A percentile compares a stretch with the other conserved stretches of the same genome.
These are phyloP conservation scores for Eremothecium sinecaudum DNA, from an alignment of 1,139 yeast genomes.

Conservation along the genomic window DNA sequence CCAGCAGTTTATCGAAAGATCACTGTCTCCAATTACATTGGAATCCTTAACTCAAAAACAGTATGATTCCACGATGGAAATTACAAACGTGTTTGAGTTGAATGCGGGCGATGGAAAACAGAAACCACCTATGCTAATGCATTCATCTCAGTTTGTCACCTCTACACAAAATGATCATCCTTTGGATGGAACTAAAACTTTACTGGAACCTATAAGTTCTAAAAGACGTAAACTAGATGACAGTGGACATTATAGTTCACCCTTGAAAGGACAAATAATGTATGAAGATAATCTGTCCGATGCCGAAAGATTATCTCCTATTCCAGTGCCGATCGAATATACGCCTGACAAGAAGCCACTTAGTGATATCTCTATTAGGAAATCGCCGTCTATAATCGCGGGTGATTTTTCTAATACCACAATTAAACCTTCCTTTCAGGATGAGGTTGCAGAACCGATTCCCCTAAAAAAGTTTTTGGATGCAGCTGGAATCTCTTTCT, in stretches of 20 bases:
- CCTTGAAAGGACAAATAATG: constrained; percentile 5
- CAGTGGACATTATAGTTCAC: constrained; percentile 5
- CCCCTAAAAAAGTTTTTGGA: constrained; percentile 32
- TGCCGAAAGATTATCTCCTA: constrained; percentile 29
- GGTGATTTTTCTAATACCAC: not conserved
- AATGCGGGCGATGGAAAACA: too few relatives aligned
- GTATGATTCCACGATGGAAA: constrained; percentile 5
- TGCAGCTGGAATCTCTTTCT: constrained; percentile 43
- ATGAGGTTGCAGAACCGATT: constrained; percentile 8
- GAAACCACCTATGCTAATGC: too few relatives aligned
- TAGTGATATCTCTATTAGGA: not conserved
- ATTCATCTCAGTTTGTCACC: too few relatives aligned
- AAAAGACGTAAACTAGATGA: constrained; percentile 11
- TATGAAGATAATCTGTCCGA: constrained; percentile 17
- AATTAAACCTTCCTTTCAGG: not conserved
- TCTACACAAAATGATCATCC: constrained; percentile 3
- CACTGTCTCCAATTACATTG: not conserved
- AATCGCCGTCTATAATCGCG: not conserved
- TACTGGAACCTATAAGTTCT: too few relatives aligned
- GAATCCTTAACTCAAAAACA: not conserved
- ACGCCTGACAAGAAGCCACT: constrained; percentile 7
- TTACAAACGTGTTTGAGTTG: constrained; percentile 10
- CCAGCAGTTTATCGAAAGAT: not conserved
- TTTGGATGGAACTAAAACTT: too few relatives aligned
- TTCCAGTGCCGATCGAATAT: constrained; percentile 11